Percentiles rank a stretch among this genome's conserved stretches.
These are phyloP conservation scores for Byssothecium circinans DNA, from an alignment of 2,329 filamentous ascomycete species.

Conservation along the genomic window DNA sequence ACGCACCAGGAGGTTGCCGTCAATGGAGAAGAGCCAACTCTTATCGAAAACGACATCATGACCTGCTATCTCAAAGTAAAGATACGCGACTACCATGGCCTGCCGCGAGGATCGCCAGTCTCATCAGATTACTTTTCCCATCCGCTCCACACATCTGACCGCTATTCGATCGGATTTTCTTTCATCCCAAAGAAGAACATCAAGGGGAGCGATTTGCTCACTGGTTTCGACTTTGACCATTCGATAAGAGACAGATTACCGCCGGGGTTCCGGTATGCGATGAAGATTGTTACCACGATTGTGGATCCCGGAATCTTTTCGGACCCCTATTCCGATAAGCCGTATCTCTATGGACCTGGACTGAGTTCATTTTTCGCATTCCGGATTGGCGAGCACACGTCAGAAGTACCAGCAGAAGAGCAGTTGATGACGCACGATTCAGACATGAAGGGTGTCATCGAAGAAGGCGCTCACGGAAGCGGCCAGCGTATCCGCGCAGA, in stretches of 20 bases:
- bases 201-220: slow-evolving; percentile 32
- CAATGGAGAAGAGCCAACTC: slow-evolving; percentile 28
- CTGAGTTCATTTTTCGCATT: slow-evolving; percentile 39
- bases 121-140: slow-evolving; percentile 37
- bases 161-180: slow-evolving; percentile 41
- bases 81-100: slow-evolving; percentile 42
- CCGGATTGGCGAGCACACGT: slow-evolving; percentile 30
- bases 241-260: slow-evolving; percentile 41
- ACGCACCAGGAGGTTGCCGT: slow-evolving; percentile 38
- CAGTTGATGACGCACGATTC: slow-evolving; percentile 25
- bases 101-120: slow-evolving; percentile 32
- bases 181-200: slow-evolving; percentile 41
- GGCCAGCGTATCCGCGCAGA: slow-evolving; percentile 36
- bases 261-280: slow-evolving; percentile 40
- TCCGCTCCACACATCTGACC: slow-evolving; percentile 35
- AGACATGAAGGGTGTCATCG: slow-evolving; percentile 36
- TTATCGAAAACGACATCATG: slow-evolving; percentile 33
- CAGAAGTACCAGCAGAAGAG: slow-evolving; percentile 19
- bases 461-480: slow-evolving; percentile 46
- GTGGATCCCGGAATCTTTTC: slow-evolving; percentile 42
- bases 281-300: slow-evolving; percentile 41
- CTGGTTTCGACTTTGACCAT: slow-evolving; percentile 43
- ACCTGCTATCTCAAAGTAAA: slow-evolving; percentile 37
- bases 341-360: slow-evolving; percentile 43
- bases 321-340: slow-evolving; percentile 42